Conservation (phyloP, 345 rosid genomes). For the Eucalyptus rudis region DNA sequence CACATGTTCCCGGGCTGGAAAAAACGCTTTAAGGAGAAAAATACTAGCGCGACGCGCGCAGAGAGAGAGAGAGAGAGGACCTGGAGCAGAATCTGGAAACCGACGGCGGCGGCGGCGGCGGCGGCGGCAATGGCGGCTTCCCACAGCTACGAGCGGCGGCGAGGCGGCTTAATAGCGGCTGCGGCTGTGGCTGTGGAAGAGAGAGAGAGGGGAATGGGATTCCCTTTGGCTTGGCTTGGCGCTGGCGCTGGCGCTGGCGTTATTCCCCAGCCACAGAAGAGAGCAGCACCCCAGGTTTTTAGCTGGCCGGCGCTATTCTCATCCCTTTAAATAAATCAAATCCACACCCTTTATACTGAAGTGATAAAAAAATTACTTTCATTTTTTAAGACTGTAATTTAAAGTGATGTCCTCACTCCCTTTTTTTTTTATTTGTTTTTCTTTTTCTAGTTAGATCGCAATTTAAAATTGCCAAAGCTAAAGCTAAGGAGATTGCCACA, state of each 20-base stretch:
- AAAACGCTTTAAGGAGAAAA: not conserved
- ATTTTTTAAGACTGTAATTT: no score
- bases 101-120: not conserved
- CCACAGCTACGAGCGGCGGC: not conserved
- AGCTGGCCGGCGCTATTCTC: no score
- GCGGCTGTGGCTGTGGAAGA: not conserved
- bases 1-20: not conserved
- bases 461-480: no score
- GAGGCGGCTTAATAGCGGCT: not conserved
- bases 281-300: not conserved
- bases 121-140: not conserved
- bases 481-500: accelerated
- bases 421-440: no score
- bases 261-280: not conserved
- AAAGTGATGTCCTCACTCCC: no score
- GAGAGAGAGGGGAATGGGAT: not conserved
- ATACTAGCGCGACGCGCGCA: not conserved
- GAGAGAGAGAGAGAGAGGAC: not conserved
- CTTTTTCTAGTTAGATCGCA: no score
- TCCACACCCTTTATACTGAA: no score
- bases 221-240: not conserved
- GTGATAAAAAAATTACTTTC: no score
- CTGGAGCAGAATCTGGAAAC: not conserved
- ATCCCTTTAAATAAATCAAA: no score
- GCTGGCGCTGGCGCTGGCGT: not conserved